Evolutionary conservation across 2,329 filamentous ascomycete genomes (phyloP), one percentile per base, ranked within the genome.

Genomic region (Coleophoma eucalyptorum): DNA sequence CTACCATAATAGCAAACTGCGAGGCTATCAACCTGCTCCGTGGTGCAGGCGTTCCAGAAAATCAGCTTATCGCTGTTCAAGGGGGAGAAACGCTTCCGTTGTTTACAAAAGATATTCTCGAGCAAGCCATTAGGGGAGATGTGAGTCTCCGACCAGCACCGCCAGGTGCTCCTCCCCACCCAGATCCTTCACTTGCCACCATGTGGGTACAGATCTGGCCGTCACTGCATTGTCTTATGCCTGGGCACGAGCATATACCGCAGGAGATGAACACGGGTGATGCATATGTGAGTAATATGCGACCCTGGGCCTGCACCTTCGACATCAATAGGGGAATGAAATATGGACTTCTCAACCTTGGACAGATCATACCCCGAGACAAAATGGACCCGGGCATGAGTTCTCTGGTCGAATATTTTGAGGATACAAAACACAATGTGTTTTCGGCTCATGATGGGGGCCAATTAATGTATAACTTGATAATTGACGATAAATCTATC

Each of bases 11-110:
- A 3, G 60, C 55, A 13, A 63, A 63, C 34, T 40, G 53, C 35
- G 61, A 63, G 41, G 60, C 60, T 21, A 60, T 62, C 21, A 58
- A 53, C 31, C 43, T 55, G 19, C 48, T 63, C 6, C 53, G 58
- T 32, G 31, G 38, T 1, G 60, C 59, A 16, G 60, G 58, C 11
- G 61, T 63, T 3, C 50, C 56, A 3, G 58, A 62, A 19, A 37
- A 47, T 6, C 60, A 63, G 48, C 52, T 63, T 1, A 32, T 61
- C 2, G 50, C 58, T 21, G 58, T 62, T 7, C 37, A 50, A 0
- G 58, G 61, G 5, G 60, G 60, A 15, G 61, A 63, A 40, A 50
- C 60, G 5, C 46, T 63, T 7, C 61, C 61, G 3, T 54, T 63
- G 20, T 62, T 62, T 34, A 55, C 53, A 37, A 4, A 16, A 12